These are phyloP conservation scores for Exophiala phaeomuriformis DNA, from an alignment of 2,329 filamentous ascomycete species.

Conservation along the genomic window DNA sequence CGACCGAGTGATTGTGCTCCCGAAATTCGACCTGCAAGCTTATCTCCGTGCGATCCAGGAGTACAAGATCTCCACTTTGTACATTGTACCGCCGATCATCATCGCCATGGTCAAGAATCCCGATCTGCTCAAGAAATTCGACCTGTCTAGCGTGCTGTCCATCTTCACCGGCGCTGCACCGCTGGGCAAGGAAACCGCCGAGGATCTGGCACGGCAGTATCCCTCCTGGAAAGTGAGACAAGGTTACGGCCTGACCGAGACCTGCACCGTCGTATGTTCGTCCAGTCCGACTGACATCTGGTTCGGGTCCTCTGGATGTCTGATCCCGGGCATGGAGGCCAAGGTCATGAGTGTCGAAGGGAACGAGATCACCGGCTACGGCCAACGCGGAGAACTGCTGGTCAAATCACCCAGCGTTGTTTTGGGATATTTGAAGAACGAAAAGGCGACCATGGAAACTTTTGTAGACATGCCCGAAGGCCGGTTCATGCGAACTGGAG, in stretches of 20 bases:
- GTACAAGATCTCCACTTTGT: constrained; percentile 61
- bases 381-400: constrained; percentile 72
- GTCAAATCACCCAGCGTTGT: constrained; percentile 70
- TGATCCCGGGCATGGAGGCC: constrained; percentile 58
- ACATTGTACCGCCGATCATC: constrained; percentile 72
- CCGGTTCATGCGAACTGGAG: constrained; percentile 74
- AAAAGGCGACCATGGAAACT: constrained; percentile 72
- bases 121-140: constrained; percentile 56
- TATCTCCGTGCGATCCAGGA: constrained; percentile 59
- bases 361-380: constrained; percentile 60
- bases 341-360: constrained; percentile 64
- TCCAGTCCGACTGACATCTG: constrained; percentile 55
- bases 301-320: constrained; percentile 63
- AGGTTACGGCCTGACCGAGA: constrained; percentile 75
- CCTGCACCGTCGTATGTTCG: constrained; percentile 59
- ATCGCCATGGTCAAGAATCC: constrained; percentile 65
- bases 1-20: constrained; percentile 64
- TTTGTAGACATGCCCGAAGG: constrained; percentile 57
- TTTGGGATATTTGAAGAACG: constrained; percentile 80
- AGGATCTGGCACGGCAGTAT: constrained; percentile 55
- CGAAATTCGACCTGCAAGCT: constrained; percentile 64
- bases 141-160: constrained; percentile 59
- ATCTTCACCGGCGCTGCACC: constrained; percentile 74
- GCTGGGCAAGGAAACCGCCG: constrained; percentile 63
- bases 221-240: constrained; percentile 61